These are phyloP conservation scores for Aspergillus asperescens DNA, from an alignment of 495 filamentous ascomycete species.

Conservation along the genomic window DNA sequence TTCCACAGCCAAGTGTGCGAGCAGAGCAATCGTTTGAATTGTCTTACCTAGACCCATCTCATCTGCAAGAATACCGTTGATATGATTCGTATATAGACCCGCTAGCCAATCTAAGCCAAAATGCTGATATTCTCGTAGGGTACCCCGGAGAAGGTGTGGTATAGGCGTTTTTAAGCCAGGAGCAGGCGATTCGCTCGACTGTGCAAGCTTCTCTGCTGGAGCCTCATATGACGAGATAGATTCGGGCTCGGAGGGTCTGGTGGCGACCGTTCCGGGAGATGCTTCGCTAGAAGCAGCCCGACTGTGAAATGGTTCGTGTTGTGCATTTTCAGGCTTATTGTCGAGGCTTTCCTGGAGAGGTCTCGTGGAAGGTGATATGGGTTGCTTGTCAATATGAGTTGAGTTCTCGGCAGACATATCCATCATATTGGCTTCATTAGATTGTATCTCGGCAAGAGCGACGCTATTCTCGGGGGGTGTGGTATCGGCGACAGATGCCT, in stretches of 20 bases:
- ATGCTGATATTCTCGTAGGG: conserved; percentile 93
- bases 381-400: neutral
- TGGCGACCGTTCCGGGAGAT: conserved; percentile 58
- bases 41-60: conserved; percentile 99
- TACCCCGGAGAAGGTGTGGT: conserved; percentile 85
- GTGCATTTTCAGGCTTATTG: conserved; percentile 15
- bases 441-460: neutral
- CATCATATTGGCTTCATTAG: conserved; percentile 1
- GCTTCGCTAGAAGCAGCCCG: conserved; percentile 40
- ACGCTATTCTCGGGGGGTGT: conserved; percentile 14
- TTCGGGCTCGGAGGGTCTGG: conserved; percentile 63
- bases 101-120: conserved; percentile 96
- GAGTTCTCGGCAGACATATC: conserved; percentile 6
- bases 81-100: conserved; percentile 81
- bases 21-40: conserved; percentile 92
- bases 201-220: conserved; percentile 31
- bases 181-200: conserved; percentile 29
- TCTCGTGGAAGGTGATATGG: neutral
- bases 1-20: conserved; percentile 89
- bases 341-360: conserved; percentile 11
- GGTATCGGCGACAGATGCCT: neutral
- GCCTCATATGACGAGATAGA: conserved; percentile 57
- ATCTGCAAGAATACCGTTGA: conserved; percentile 97
- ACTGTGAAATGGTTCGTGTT: conserved; percentile 25
- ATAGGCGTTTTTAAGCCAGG: conserved; percentile 63